Evolutionary conservation across 768 basidiomycete species (phyloP).

Genomic region (Trametes gibbosa): DNA sequence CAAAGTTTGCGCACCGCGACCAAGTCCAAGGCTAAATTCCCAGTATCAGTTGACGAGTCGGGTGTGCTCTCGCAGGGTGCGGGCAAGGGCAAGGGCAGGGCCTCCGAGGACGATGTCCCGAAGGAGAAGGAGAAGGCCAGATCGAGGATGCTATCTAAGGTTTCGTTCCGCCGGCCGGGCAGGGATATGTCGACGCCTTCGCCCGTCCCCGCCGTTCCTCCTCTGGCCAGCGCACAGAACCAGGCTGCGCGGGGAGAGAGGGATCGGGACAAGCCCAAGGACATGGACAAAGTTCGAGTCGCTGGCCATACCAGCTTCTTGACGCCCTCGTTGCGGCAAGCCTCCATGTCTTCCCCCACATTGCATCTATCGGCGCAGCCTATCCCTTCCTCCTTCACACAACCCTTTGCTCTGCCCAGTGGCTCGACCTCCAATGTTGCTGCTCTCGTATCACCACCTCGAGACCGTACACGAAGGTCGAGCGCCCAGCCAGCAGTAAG

Average conservation of each 20-base stretch:
- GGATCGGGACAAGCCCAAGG: conserved; percentile 34
- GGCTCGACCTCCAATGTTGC: conserved; percentile 48
- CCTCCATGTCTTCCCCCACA: conserved; percentile 73
- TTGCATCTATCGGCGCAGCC: conserved; percentile 62
- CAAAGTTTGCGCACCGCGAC: conserved; percentile 65
- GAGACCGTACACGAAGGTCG: conserved; percentile 42
- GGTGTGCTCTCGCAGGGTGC: conserved; percentile 38
- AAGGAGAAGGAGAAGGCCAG: conserved; percentile 43
- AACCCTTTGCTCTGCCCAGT: conserved; percentile 41
- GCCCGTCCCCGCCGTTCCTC: conserved; percentile 33
- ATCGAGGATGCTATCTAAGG: conserved; percentile 50
- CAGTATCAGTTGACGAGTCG: conserved; percentile 37
- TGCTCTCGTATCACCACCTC: conserved; percentile 45
- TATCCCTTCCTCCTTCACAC: conserved; percentile 51
- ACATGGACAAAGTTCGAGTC: conserved; percentile 40
- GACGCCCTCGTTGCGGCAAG: conserved; percentile 64
- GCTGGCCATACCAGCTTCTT: conserved; percentile 59
- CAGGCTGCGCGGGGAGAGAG: conserved; percentile 20
- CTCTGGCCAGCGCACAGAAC: conserved; percentile 28
- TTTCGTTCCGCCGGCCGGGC: conserved; percentile 44
- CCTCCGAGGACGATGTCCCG: conserved; percentile 32
- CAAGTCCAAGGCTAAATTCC: conserved; percentile 38
- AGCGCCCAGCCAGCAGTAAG: conserved; percentile 32
- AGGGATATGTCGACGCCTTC: conserved; percentile 37
- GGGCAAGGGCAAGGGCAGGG: conserved; percentile 44